These are phyloP conservation scores for Microascus cirrosus DNA, from an alignment of 2,329 filamentous ascomycete genomes.

Conservation along the genomic window DNA sequence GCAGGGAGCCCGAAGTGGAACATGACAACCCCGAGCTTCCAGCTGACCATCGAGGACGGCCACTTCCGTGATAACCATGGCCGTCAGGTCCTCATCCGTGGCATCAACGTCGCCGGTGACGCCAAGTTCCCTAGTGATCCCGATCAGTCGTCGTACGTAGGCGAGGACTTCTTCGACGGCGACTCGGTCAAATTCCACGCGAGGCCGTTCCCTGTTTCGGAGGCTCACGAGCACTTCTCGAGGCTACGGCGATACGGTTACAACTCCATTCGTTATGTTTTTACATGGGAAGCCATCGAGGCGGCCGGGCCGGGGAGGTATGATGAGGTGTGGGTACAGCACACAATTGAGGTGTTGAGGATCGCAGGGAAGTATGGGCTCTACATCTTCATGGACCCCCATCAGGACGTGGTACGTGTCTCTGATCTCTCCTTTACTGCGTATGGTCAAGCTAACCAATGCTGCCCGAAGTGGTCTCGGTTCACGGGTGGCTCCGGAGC, in stretches of 20 bases:
- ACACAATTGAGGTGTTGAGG: constrained; percentile 76
- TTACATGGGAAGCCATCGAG: constrained; percentile 99
- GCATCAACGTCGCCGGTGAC: constrained; percentile 89
- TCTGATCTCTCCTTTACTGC: background rate
- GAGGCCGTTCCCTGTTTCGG: constrained; percentile 71
- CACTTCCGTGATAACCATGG: constrained; percentile 73
- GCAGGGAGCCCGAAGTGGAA: background rate
- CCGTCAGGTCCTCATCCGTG: constrained; percentile 78
- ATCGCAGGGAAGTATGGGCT: constrained; percentile 85
- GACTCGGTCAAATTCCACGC: constrained; percentile 84
- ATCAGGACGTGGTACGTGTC: constrained; percentile 79
- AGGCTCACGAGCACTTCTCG: constrained; percentile 78
- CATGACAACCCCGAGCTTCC: constrained; percentile 33
- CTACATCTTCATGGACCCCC: constrained; percentile 96
- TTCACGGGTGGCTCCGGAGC: constrained; percentile 91
- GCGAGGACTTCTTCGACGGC: constrained; percentile 78
- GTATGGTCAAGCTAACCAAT: background rate
- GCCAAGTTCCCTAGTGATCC: constrained; percentile 80
- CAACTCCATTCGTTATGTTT: constrained; percentile 92
- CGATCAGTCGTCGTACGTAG: constrained; percentile 67
- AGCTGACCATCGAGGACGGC: constrained; percentile 73
- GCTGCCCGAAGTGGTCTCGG: constrained; percentile 64
- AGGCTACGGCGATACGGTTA: constrained; percentile 82
- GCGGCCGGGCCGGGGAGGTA: constrained; percentile 82
- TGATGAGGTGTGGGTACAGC: constrained; percentile 85